Evolutionary conservation across 169 alveolate species (phyloP).

Genomic region (Plasmodium gallinaceum): DNA sequence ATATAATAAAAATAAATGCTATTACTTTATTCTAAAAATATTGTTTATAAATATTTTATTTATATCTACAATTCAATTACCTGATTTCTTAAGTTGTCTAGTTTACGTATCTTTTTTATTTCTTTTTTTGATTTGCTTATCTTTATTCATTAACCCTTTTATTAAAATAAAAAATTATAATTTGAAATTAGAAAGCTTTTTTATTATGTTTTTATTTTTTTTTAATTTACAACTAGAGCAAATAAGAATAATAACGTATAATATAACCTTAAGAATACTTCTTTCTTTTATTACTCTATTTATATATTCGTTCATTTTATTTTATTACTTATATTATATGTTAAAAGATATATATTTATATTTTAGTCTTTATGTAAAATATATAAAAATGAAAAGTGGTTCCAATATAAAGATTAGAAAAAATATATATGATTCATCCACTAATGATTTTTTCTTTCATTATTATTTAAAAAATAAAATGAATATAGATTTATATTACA

Average conservation of each 20-base stretch:
- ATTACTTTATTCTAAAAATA: slow-evolving; percentile 49
- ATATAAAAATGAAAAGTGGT: slow-evolving; percentile 17
- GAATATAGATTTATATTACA: slow-evolving; percentile 7
- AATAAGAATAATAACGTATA: slow-evolving; percentile 66
- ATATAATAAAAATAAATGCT: slow-evolving; percentile 33
- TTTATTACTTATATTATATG: slow-evolving; percentile 70
- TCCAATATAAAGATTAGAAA: not conserved
- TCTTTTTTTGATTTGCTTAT: slow-evolving; percentile 49
- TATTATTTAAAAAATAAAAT: slow-evolving; percentile 37
- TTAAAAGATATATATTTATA: slow-evolving; percentile 59
- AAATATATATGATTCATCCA: not conserved
- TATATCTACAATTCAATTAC: slow-evolving; percentile 28
- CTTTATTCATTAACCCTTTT: slow-evolving; percentile 52
- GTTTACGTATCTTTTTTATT: slow-evolving; percentile 35
- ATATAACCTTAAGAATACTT: slow-evolving; percentile 30
- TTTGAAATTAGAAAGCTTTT: slow-evolving; percentile 36
- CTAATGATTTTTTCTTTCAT: slow-evolving; percentile 17
- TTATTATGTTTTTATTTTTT: slow-evolving; percentile 75
- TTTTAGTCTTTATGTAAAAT: slow-evolving; percentile 21
- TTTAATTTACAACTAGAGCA: slow-evolving; percentile 70
- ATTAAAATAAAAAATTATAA: slow-evolving; percentile 15
- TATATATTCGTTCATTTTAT: slow-evolving; percentile 61
- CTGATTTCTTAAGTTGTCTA: slow-evolving; percentile 52
- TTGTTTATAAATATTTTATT: slow-evolving; percentile 51
- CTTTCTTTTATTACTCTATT: slow-evolving; percentile 43